phyloP scores from a whole-genome alignment of 805 yeast species.

The Candida succiphila region DNA sequence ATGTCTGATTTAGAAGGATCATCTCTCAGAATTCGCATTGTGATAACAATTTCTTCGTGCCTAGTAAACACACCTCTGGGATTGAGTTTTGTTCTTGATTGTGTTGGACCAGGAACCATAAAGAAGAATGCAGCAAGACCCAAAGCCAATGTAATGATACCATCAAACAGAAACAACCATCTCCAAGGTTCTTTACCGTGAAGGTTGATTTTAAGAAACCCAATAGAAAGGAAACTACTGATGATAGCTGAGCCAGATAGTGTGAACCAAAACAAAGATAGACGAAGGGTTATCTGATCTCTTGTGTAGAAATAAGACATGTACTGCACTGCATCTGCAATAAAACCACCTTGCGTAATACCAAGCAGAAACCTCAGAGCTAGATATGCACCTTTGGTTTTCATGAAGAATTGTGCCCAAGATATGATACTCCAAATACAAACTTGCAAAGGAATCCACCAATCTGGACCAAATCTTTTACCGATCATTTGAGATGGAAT shows the following conservation, averaged over 20 bases:
- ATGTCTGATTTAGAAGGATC: no score
- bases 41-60: no score
- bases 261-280: no score
- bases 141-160: slow-evolving; percentile 39
- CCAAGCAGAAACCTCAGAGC: slow-evolving; percentile 25
- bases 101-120: slow-evolving; percentile 36
- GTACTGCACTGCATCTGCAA: no score
- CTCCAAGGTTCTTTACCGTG: slow-evolving; percentile 45
- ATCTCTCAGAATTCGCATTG: no score
- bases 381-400: no score
- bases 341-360: no score
- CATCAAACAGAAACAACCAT: slow-evolving; percentile 47
- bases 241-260: no score
- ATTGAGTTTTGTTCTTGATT: slow-evolving; percentile 40
- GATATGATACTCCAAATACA: slow-evolving; percentile 43
- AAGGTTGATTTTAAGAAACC: no score
- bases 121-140: slow-evolving; percentile 33
- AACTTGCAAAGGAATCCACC: slow-evolving; percentile 47
- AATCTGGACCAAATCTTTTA: slow-evolving; percentile 48
- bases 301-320: slow-evolving; percentile 27
- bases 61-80: slow-evolving; percentile 46
- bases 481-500: slow-evolving; percentile 53
- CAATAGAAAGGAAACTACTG: no score
- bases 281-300: no score
- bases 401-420: slow-evolving; percentile 22